These are phyloP conservation scores for Penicillium sp. DNA, from an alignment of 2,329 filamentous ascomycete genomes.

Conservation along the genomic window DNA sequence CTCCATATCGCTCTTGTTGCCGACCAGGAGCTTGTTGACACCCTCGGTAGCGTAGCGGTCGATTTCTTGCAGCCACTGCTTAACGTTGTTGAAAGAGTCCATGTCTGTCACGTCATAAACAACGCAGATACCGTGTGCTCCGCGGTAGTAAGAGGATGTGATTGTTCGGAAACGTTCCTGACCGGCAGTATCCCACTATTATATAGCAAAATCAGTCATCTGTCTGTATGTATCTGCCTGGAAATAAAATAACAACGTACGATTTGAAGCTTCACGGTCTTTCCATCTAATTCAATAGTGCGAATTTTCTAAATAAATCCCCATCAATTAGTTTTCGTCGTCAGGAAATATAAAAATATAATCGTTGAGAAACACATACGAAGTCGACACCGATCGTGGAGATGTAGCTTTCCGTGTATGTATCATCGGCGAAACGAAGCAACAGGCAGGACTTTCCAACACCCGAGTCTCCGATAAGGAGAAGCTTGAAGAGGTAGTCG, in stretches of 20 bases:
- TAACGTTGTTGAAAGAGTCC: slow-evolving; percentile 99
- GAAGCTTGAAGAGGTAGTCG: slow-evolving; percentile 99
- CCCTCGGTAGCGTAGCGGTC: slow-evolving; percentile 98
- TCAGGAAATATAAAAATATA: not conserved
- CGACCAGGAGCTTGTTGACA: slow-evolving; percentile 98
- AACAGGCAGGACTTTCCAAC: slow-evolving; percentile 99
- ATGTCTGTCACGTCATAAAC: slow-evolving; percentile 99
- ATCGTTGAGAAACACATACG: slow-evolving; percentile 54
- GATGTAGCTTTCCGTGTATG: slow-evolving; percentile 99
- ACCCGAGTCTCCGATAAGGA: slow-evolving; percentile 99
- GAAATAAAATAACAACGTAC: slow-evolving; percentile 48
- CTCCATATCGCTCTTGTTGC: slow-evolving; percentile 99
- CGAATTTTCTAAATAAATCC: slow-evolving; percentile 83
- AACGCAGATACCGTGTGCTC: slow-evolving; percentile 97
- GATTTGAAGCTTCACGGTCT: slow-evolving; percentile 99
- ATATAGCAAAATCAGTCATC: slow-evolving; percentile 10
- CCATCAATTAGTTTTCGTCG: not conserved
- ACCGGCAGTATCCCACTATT: slow-evolving; percentile 95
- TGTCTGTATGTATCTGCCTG: slow-evolving; percentile 32
- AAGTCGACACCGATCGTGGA: slow-evolving; percentile 99
- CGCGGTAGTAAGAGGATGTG: slow-evolving; percentile 98
- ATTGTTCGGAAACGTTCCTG: slow-evolving; percentile 99
- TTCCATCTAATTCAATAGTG: slow-evolving; percentile 98
- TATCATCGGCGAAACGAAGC: slow-evolving; percentile 96
- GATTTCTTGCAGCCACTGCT: slow-evolving; percentile 99